These are phyloP conservation scores for Cucumis hystrix DNA, from an alignment of 306 rosid genomes.

Conservation along the genomic window DNA sequence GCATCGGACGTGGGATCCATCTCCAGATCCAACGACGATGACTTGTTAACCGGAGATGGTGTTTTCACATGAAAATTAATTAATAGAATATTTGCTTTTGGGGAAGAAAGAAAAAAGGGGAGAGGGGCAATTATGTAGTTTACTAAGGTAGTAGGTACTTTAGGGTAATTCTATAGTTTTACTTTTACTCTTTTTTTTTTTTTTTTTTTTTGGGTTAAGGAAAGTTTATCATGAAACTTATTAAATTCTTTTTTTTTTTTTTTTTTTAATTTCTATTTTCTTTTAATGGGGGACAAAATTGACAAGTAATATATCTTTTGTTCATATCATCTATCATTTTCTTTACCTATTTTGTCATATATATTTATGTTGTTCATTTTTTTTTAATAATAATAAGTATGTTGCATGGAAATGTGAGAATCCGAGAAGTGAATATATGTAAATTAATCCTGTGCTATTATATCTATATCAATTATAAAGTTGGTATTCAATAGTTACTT, in stretches of 20 bases:
- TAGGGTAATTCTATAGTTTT: slow-evolving; percentile 14
- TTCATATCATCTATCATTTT: background rate
- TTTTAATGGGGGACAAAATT: background rate
- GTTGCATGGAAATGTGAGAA: no score
- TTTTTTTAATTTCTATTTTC: background rate
- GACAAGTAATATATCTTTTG: background rate
- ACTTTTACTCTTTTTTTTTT: background rate
- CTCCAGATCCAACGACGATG: slow-evolving; percentile 8
- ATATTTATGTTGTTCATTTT: no score
- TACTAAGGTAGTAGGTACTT: background rate
- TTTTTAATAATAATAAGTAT: no score
- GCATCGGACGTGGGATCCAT: slow-evolving; percentile 11
- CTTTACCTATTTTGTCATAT: background rate
- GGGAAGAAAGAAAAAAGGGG: background rate
- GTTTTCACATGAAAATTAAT: slow-evolving; percentile 3
- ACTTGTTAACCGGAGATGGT: slow-evolving; percentile 18
- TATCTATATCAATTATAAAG: no score
- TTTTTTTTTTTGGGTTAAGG: background rate
- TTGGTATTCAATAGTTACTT: no score
- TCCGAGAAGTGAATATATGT: no score
- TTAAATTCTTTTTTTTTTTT: background rate
- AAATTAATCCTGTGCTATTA: no score
- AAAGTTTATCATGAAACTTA: background rate
- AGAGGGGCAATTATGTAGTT: slow-evolving; percentile 7
- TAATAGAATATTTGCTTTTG: background rate